Conservation (phyloP, 2,329 filamentous ascomycete species). For the Coleophoma cylindrospora region DNA sequence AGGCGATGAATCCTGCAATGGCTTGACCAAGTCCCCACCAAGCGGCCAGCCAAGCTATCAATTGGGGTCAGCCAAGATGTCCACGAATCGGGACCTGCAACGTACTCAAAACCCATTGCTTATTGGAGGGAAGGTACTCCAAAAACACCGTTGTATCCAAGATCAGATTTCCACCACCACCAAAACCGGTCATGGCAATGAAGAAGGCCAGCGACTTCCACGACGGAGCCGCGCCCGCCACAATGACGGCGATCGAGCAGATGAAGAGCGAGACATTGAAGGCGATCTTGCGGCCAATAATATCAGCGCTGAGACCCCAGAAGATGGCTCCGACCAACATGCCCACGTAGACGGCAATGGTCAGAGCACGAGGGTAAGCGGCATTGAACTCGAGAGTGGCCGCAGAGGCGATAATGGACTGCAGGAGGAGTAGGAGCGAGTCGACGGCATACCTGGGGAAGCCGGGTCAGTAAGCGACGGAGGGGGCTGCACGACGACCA, state of each 20-base stretch:
- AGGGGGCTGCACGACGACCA: not conserved
- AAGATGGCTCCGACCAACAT: conserved; percentile 55
- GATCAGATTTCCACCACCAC: conserved; percentile 58
- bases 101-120: conserved; percentile 56
- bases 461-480: not conserved
- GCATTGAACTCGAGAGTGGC: conserved; percentile 55
- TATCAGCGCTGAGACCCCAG: conserved; percentile 63
- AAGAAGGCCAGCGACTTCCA: conserved; percentile 63
- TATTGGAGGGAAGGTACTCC: conserved; percentile 49
- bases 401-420: conserved; percentile 55
- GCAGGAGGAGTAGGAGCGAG: conserved; percentile 51
- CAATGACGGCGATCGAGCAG: conserved; percentile 54
- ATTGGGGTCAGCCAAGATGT: conserved; percentile 1
- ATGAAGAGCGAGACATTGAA: conserved; percentile 65
- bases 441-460: conserved; percentile 48
- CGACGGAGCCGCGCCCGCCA: conserved; percentile 62
- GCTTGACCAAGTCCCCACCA: conserved; percentile 41
- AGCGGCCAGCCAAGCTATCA: conserved; percentile 45
- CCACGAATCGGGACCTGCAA: not conserved
- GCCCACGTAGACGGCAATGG: conserved; percentile 55
- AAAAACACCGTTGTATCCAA: conserved; percentile 44
- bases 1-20: conserved; percentile 23
- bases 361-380: conserved; percentile 51
- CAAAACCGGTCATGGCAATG: conserved; percentile 57
- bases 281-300: conserved; percentile 62